Evolutionary conservation across 2,329 filamentous ascomycete genomes (phyloP), one percentile per base, ranked within the genome.

Genomic region (Fusarium duplospermum): DNA sequence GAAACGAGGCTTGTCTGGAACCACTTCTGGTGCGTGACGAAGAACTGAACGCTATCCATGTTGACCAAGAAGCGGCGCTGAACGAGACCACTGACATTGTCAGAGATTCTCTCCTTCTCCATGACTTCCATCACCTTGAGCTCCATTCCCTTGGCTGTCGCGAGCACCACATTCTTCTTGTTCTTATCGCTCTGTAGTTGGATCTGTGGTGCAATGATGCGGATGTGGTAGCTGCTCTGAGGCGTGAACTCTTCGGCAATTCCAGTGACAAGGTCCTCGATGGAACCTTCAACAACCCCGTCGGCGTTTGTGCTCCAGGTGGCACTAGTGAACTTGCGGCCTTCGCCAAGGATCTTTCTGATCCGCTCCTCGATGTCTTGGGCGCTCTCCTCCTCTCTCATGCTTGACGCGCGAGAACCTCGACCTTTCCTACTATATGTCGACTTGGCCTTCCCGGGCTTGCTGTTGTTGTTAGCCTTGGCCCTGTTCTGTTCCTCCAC

Each of bases 181-280:
- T 99, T 98, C 87, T 98, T 98, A 80, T 99, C 96, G 81, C 96
- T 98, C 81, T 99, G 96, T 52, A 99, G 88, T 81, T 99, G 96
- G 68, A 99, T 98, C 81, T 99, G 96, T 16, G 96, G 96, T 7
- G 96, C 96, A 77, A 99, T 98, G 45, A 99, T 89, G 40, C 95
- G 93, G 71, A 99, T 90, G 79, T 98, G 94, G 82, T 98, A 99
- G 76, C 93, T 96, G 81, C 96, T 98, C 79, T 98, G 94, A 1
- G 96, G 91, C 14, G 92, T 92, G 78, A 97, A 99, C 67, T 98
- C 95, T 22, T 93, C 90, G 0, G 95, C 91, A 75, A 99, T 95
- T 70, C 95, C 93, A 38, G 93, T 89, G 4, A 89, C 90, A 22
- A 93, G 85, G 76, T 94, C 89, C 31, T 90, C 89, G 72, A 90